phyloP scores from a whole-genome alignment of 192 early-diverging fungal species.

The Coemansia sp. region DNA sequence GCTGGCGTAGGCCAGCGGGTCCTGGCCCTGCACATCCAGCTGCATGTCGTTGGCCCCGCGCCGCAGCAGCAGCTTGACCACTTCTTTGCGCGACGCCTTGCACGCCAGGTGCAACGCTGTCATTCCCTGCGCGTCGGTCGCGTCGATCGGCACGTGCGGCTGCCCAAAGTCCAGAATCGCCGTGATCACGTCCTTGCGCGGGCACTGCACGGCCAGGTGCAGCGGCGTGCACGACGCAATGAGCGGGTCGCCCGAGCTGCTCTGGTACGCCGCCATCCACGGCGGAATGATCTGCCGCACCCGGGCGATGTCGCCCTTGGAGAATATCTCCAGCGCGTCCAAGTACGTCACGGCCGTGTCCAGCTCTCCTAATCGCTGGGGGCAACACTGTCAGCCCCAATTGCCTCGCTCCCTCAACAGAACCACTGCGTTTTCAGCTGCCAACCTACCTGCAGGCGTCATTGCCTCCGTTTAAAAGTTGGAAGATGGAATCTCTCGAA shows the following conservation, averaged over 20 bases:
- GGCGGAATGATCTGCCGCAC: conserved; percentile 24
- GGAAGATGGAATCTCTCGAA: neutral
- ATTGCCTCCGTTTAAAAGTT: too few species aligned
- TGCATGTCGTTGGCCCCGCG: conserved; percentile 64
- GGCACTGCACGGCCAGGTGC: conserved; percentile 63
- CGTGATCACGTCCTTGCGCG: conserved; percentile 54
- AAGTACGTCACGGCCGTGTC: conserved; percentile 19
- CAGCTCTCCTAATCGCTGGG: neutral
- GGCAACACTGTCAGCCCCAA: too few species aligned
- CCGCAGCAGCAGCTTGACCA: conserved; percentile 65
- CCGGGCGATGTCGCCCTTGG: conserved; percentile 28
- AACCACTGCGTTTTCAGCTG: too few species aligned
- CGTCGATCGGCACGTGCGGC: conserved; percentile 53
- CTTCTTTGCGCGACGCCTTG: conserved; percentile 60
- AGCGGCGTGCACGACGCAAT: conserved; percentile 48
- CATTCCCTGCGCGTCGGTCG: conserved; percentile 57
- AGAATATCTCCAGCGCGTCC: conserved; percentile 48
- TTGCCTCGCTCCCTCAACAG: too few species aligned
- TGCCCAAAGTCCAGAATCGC: conserved; percentile 50
- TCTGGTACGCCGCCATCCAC: conserved; percentile 44
- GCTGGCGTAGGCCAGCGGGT: conserved; percentile 49
- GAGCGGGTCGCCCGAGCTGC: conserved; percentile 9
- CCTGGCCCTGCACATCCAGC: conserved; percentile 59
- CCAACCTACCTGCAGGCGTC: neutral
- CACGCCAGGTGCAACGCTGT: conserved; percentile 74